Conservation (phyloP, 352 stramenopile genomes). For the Phytophthora ramorum region DNA sequence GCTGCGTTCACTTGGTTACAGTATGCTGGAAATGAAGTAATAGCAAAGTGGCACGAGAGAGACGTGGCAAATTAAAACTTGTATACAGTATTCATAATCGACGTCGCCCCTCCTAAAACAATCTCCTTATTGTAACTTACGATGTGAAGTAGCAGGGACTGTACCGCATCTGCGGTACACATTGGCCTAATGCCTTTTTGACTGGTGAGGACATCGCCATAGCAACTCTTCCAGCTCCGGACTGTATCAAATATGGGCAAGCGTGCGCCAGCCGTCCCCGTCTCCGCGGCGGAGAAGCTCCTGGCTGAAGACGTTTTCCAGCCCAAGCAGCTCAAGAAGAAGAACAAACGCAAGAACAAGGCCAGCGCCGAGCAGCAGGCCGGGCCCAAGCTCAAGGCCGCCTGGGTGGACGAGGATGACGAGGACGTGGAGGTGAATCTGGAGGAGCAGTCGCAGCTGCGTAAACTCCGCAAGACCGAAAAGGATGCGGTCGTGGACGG, state of each 20-base stretch:
- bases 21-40: neutral
- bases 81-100: constrained; percentile 8
- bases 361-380: constrained; percentile 14
- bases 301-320: constrained; percentile 69
- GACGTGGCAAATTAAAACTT: constrained; percentile 3
- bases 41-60: neutral
- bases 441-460: constrained; percentile 67
- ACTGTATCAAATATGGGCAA: constrained; percentile 52
- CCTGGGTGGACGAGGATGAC: constrained; percentile 92
- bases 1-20: neutral
- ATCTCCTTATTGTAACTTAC: neutral
- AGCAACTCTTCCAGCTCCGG: constrained; percentile 12
- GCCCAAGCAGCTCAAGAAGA: constrained; percentile 27
- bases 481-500: constrained; percentile 72
- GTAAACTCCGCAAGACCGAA: constrained; percentile 86
- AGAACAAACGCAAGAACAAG: constrained; percentile 42
- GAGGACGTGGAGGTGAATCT: constrained; percentile 76
- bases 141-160: neutral
- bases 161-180: neutral
- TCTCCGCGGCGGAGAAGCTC: constrained; percentile 55
- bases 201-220: constrained; percentile 31
- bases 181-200: constrained; percentile 9
- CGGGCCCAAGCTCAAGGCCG: constrained; percentile 46
- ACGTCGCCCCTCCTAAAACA: constrained; percentile 18
- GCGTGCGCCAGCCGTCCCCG: constrained; percentile 30